Percentiles rank a stretch among this genome's conserved stretches.
Evolutionary conservation across 2,329 filamentous ascomycete species (phyloP).

Genomic region (Diaporthe vaccinii): DNA sequence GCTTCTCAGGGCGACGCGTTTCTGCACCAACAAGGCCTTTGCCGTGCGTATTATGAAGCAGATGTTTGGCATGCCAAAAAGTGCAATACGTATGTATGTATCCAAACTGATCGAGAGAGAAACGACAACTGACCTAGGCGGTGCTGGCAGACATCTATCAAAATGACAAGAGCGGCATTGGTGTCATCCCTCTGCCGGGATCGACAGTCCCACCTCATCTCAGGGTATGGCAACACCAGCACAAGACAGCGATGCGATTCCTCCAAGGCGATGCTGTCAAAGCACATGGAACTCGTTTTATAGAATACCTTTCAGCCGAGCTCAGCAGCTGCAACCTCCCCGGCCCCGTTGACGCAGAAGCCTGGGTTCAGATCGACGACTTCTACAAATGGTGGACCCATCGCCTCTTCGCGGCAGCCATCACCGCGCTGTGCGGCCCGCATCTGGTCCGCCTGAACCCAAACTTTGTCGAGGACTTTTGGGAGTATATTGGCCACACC

Average conservation of each 20-base stretch:
- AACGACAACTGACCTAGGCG: neutral
- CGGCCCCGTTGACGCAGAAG: neutral
- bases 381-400: slow-evolving; percentile 1
- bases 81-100: neutral
- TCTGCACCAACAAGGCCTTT: neutral
- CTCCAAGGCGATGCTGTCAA: neutral
- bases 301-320: neutral
- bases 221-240: neutral
- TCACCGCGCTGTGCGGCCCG: neutral
- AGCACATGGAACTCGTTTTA: neutral
- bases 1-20: neutral
- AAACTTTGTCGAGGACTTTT: neutral
- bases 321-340: neutral
- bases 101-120: neutral
- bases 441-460: slow-evolving; percentile 3
- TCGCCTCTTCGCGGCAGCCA: neutral
- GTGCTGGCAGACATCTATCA: neutral
- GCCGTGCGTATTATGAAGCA: neutral
- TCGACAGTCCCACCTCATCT: neutral
- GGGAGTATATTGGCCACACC: neutral
- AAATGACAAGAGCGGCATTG: neutral
- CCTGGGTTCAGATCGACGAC: neutral
- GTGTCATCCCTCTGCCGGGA: neutral
- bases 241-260: neutral
- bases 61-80: neutral